Conservation (phyloP, 352 stramenopile genomes). For the Phytophthora meadii region DNA sequence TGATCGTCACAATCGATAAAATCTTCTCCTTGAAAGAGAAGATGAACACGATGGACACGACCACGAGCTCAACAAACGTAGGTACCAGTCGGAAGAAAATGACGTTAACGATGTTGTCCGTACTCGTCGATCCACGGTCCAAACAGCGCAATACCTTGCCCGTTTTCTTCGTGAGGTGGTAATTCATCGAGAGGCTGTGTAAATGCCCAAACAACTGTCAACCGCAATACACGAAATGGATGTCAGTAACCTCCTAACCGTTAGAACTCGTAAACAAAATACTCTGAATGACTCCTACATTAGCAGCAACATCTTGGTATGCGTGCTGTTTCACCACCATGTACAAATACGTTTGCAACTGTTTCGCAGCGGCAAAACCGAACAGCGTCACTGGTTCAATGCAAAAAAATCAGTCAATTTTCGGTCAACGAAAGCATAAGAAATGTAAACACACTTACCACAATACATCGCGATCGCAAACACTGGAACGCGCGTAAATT, state of each 20-base stretch:
- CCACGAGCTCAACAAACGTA: constrained; percentile 95
- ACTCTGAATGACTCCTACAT: constrained; percentile 36
- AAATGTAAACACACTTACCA: constrained; percentile 29
- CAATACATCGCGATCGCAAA: constrained; percentile 70
- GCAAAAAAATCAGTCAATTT: not conserved
- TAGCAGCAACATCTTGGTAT: constrained; percentile 95
- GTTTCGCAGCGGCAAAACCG: constrained; percentile 89
- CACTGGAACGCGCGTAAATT: constrained; percentile 48
- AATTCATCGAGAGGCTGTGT: constrained; percentile 96
- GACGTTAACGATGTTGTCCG: constrained; percentile 96
- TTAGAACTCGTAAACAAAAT: not conserved
- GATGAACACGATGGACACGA: constrained; percentile 89
- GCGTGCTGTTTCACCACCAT: constrained; percentile 96
- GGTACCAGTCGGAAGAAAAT: constrained; percentile 96
- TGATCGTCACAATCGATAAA: constrained; percentile 87
- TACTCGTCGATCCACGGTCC: constrained; percentile 86
- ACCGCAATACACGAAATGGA: not conserved
- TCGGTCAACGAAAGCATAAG: not conserved
- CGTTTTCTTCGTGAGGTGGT: constrained; percentile 97
- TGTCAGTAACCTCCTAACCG: constrained; percentile 1
- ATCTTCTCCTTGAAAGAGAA: constrained; percentile 93
- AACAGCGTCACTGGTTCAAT: constrained; percentile 54
- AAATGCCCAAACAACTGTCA: constrained; percentile 92
- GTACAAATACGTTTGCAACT: constrained; percentile 94
- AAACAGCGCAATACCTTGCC: constrained; percentile 95